Percentiles rank a stretch among this genome's conserved stretches.
Evolutionary conservation across 2,329 filamentous ascomycete genomes (phyloP).

Genomic region (Paracamarosporium sp.): DNA sequence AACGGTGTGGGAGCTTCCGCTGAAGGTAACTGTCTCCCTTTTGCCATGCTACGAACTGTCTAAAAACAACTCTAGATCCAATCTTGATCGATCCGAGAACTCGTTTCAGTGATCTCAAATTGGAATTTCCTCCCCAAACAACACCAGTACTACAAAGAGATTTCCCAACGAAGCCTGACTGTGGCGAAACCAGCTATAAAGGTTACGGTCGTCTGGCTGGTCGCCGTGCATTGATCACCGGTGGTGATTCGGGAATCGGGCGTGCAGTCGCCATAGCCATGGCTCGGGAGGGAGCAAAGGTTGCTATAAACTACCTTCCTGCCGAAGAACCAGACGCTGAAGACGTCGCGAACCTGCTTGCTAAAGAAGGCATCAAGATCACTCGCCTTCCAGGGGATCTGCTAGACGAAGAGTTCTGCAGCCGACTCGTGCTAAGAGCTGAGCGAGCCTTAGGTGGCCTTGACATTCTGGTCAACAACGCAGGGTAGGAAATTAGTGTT

Average conservation of each 20-base stretch:
- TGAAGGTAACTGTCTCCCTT: background rate
- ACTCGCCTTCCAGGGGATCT: slow-evolving; percentile 13
- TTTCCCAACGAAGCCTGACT: slow-evolving; percentile 9
- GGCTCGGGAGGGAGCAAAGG: slow-evolving; percentile 11
- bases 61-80: background rate
- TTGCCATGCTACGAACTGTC: background rate
- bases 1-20: background rate
- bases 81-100: slow-evolving; percentile 9
- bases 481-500: slow-evolving; percentile 4
- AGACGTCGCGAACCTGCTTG: slow-evolving; percentile 9
- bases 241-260: slow-evolving; percentile 23
- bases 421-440: slow-evolving; percentile 3
- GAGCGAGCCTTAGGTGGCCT: slow-evolving; percentile 9
- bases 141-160: slow-evolving; percentile 4
- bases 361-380: slow-evolving; percentile 12
- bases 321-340: slow-evolving; percentile 10
- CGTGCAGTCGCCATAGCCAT: slow-evolving; percentile 11
- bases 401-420: slow-evolving; percentile 12
- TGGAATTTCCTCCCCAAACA: slow-evolving; percentile 1
- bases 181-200: slow-evolving; percentile 25
- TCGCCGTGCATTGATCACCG: slow-evolving; percentile 26
- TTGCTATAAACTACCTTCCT: slow-evolving; percentile 14
- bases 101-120: slow-evolving; percentile 6
- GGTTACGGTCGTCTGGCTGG: slow-evolving; percentile 36
- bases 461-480: slow-evolving; percentile 17